Conservation (phyloP, 768 basidiomycete genomes). For the Amanita rimosa region DNA sequence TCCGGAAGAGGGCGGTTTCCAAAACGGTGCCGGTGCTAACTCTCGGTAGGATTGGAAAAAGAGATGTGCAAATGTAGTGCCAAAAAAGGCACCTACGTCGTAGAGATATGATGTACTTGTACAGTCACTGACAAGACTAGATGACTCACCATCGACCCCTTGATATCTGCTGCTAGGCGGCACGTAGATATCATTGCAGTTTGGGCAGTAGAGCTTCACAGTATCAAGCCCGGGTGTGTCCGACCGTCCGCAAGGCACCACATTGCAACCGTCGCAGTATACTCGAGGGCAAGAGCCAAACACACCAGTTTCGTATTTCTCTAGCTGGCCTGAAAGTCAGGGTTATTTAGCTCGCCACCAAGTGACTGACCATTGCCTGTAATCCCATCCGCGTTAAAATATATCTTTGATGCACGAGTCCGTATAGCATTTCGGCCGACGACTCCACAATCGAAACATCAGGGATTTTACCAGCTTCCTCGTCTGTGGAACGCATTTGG, state of each 20-base stretch:
- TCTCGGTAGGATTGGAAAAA: conserved; percentile 98
- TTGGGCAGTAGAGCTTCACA: conserved; percentile 96
- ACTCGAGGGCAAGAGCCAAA: conserved; percentile 96
- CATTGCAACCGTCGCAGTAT: conserved; percentile 79
- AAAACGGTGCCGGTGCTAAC: conserved; percentile 89
- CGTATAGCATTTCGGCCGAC: conserved; percentile 94
- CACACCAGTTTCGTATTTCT: conserved; percentile 87
- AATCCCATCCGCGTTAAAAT: conserved; percentile 92
- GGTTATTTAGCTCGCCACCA: neutral
- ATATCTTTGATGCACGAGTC: conserved; percentile 94
- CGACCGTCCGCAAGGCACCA: conserved; percentile 91
- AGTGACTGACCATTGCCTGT: conserved; percentile 64
- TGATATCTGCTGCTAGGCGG: conserved; percentile 94
- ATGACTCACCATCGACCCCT: conserved; percentile 78
- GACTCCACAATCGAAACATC: conserved; percentile 98
- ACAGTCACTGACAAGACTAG: neutral
- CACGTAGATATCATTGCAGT: conserved; percentile 93
- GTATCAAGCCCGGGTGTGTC: conserved; percentile 96
- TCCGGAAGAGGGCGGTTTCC: conserved; percentile 53
- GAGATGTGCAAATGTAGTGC: conserved; percentile 95
- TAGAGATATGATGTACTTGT: conserved; percentile 8
- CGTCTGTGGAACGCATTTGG: conserved; percentile 36
- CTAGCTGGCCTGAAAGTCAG: conserved; percentile 44
- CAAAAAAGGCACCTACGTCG: conserved; percentile 87
- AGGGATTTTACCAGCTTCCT: conserved; percentile 92